Conservation (phyloP, 352 stramenopile genomes). For the Phytopythium montanum region DNA sequence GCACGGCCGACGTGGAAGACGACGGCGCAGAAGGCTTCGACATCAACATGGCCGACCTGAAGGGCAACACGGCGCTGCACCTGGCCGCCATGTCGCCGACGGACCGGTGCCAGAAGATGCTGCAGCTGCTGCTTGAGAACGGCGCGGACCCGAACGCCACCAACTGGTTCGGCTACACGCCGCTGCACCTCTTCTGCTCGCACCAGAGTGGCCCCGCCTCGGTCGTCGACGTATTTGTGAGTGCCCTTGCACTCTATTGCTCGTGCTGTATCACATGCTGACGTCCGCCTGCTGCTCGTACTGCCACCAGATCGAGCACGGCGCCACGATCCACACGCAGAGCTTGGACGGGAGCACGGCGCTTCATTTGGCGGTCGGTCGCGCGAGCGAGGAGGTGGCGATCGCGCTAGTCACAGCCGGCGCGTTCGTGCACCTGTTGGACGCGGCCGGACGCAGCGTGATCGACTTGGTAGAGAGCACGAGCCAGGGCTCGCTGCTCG, state of each 20-base stretch:
- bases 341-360: constrained; percentile 84
- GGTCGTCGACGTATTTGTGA: constrained; percentile 78
- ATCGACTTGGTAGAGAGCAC: constrained; percentile 82
- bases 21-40: constrained; percentile 33
- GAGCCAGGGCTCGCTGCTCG: constrained; percentile 75
- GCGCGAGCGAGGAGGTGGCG: constrained; percentile 66
- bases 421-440: constrained; percentile 73
- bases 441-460: constrained; percentile 76
- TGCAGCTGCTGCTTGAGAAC: constrained; percentile 79
- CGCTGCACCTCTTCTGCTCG: constrained; percentile 82
- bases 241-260: not conserved
- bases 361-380: constrained; percentile 72
- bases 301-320: constrained; percentile 63
- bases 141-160: constrained; percentile 65
- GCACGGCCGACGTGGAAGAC: constrained; percentile 6
- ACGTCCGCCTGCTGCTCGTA: not conserved
- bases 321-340: constrained; percentile 70
- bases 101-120: constrained; percentile 77
- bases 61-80: constrained; percentile 81
- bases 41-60: constrained; percentile 80
- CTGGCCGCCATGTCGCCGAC: constrained; percentile 81
- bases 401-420: constrained; percentile 70
- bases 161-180: constrained; percentile 88
- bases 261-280: not conserved
- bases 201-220: constrained; percentile 69